Evolutionary conservation across 1,139 yeast species (phyloP).

Genomic region (Magnusiomyces magnusii): DNA sequence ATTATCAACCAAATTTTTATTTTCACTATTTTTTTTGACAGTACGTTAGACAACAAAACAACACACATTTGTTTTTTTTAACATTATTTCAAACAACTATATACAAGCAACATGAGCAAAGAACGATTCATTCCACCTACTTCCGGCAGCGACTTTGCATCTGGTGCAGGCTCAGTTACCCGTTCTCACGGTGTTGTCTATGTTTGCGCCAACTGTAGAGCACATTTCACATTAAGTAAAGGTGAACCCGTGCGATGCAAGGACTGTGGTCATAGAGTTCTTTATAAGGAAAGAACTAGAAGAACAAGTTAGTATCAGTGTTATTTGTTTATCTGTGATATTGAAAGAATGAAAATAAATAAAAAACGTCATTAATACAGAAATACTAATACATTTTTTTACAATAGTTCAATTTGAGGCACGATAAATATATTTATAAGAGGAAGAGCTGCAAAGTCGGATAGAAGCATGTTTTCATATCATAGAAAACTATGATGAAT

Average conservation of each 20-base stretch:
- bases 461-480: too few relatives aligned
- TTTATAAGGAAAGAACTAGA: conserved; percentile 94
- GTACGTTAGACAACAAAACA: too few relatives aligned
- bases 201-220: conserved; percentile 95
- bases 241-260: conserved; percentile 98
- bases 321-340: not conserved
- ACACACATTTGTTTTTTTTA: not conserved
- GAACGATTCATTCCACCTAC: conserved; percentile 93
- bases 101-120: conserved; percentile 38
- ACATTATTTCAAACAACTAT: not conserved
- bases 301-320: conserved; percentile 60
- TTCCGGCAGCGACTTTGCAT: conserved; percentile 54
- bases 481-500: not conserved
- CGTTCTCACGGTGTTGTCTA: conserved; percentile 85
- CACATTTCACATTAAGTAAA: conserved; percentile 78
- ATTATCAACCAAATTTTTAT: not conserved
- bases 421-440: conserved; percentile 34
- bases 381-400: conserved; percentile 12
- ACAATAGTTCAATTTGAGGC: conserved; percentile 55
- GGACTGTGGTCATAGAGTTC: conserved; percentile 97
- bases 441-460: too few relatives aligned
- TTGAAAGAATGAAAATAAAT: not conserved
- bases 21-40: not conserved
- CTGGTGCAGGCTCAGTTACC: conserved; percentile 61
- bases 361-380: not conserved